Conservation (phyloP, 768 basidiomycete species). For the Amanita muscaria region DNA sequence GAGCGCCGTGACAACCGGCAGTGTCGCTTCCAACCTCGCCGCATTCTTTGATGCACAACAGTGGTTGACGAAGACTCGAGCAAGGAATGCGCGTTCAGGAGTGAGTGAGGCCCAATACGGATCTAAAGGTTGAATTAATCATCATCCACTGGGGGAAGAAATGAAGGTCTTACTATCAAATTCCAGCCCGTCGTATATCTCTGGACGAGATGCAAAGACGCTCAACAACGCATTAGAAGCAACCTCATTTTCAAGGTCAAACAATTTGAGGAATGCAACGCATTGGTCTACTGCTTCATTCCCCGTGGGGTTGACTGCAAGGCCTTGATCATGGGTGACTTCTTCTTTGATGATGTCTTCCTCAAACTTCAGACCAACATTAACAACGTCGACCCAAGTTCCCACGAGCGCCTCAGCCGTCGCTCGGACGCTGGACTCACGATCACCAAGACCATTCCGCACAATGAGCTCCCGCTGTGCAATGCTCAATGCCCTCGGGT, state of each 20-base stretch:
- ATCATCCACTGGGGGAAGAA: too few species aligned
- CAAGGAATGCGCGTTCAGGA: slow-evolving; percentile 73
- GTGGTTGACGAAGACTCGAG: slow-evolving; percentile 75
- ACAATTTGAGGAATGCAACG: slow-evolving; percentile 44
- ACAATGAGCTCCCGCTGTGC: slow-evolving; percentile 72
- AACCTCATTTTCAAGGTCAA: slow-evolving; percentile 55
- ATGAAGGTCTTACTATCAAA: slow-evolving; percentile 71
- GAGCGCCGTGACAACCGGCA: slow-evolving; percentile 80
- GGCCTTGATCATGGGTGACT: slow-evolving; percentile 7
- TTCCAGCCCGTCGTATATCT: slow-evolving; percentile 57
- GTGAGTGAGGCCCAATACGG: slow-evolving; percentile 62
- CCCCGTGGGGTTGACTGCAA: slow-evolving; percentile 3
- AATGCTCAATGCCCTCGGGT: slow-evolving; percentile 59
- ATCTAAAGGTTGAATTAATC: slow-evolving; percentile 32
- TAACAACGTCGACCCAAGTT: slow-evolving; percentile 63
- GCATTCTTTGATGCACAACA: slow-evolving; percentile 57
- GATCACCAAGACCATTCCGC: slow-evolving; percentile 77
- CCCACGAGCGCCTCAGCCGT: slow-evolving; percentile 68
- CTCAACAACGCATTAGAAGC: slow-evolving; percentile 70
- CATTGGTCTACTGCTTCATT: slow-evolving; percentile 22
- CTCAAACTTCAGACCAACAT: slow-evolving; percentile 25
- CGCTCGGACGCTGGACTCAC: slow-evolving; percentile 62
- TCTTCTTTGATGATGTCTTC: slow-evolving; percentile 16
- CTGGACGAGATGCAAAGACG: slow-evolving; percentile 56
- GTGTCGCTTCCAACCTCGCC: slow-evolving; percentile 49